Percentiles rank a stretch among this genome's conserved stretches.
Conservation (phyloP, 1,284 basidiomycete genomes). For the Rhodofomes roseus region DNA sequence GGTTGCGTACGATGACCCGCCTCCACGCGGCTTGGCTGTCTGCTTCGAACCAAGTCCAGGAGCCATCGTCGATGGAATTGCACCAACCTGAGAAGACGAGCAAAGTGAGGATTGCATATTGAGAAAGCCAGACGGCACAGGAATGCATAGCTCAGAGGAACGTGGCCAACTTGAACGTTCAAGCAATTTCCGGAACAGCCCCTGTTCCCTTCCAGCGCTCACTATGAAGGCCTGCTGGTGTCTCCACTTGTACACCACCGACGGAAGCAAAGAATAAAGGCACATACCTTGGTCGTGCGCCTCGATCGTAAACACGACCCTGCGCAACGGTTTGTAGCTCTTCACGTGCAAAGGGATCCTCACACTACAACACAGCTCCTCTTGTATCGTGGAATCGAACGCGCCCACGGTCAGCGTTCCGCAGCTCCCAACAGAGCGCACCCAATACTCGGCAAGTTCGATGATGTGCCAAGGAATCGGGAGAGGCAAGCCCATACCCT, state of each 20-base stretch:
- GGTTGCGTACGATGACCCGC: neutral
- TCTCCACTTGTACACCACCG: too few species aligned
- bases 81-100: neutral
- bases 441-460: neutral
- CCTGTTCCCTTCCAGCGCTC: too few species aligned
- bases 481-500: neutral
- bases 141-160: too few species aligned
- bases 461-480: neutral
- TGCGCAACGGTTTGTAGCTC: neutral
- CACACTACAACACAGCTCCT: neutral
- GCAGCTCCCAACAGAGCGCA: neutral
- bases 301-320: neutral
- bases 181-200: neutral
- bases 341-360: neutral
- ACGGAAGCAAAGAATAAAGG: neutral
- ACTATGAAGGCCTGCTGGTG: too few species aligned
- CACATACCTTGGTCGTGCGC: neutral
- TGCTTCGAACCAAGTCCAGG: neutral
- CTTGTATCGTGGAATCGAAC: neutral
- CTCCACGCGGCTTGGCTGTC: neutral
- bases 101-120: too few species aligned
- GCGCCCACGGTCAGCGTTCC: neutral
- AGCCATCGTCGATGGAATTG: neutral
- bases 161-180: too few species aligned
- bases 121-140: too few species aligned